These are phyloP conservation scores for Cryphonectria carpinicola DNA, from an alignment of 2,329 filamentous ascomycete species.

Conservation along the genomic window DNA sequence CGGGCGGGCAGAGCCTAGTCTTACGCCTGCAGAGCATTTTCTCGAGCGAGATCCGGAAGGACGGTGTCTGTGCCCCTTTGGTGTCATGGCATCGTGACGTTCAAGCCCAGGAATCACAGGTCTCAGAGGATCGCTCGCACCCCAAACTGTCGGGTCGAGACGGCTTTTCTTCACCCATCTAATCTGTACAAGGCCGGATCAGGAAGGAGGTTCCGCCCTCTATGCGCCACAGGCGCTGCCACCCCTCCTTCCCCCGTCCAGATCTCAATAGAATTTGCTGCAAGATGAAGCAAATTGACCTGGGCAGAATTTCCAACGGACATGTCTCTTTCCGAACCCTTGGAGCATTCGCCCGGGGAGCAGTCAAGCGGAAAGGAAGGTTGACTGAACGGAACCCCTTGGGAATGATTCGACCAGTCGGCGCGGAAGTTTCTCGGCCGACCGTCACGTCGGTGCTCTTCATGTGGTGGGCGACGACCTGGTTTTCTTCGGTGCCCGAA, in stretches of 20 bases:
- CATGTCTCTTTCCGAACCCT: neutral
- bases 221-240: neutral
- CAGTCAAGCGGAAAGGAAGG: neutral
- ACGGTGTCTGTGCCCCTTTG: neutral
- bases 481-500: conserved; percentile 8
- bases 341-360: neutral
- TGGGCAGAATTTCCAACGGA: neutral
- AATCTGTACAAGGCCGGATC: neutral
- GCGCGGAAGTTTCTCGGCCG: neutral
- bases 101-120: neutral
- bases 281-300: neutral
- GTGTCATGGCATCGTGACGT: neutral
- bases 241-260: neutral
- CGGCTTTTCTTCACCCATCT: neutral
- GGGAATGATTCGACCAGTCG: neutral
- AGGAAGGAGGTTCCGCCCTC: neutral
- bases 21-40: neutral
- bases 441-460: neutral
- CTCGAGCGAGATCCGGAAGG: neutral
- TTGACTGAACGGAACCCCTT: neutral
- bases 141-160: neutral
- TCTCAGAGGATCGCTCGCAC: neutral
- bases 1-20: neutral
- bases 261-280: neutral
- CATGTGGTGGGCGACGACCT: neutral